These are phyloP conservation scores for Clarireedia sp. DNA, from an alignment of 2,329 filamentous ascomycete genomes.

Conservation along the genomic window DNA sequence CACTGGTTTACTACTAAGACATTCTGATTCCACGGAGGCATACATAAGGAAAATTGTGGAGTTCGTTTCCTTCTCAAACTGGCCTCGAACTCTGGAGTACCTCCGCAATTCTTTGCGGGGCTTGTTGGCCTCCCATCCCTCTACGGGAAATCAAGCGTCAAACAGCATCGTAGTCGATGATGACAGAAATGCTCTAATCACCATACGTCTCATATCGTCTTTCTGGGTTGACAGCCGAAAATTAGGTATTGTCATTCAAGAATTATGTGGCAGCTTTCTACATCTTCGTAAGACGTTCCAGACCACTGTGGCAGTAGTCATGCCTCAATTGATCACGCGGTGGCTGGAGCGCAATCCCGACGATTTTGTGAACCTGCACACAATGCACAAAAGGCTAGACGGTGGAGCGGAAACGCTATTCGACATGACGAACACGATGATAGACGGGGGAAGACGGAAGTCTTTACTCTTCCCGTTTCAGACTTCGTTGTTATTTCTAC, in stretches of 20 bases:
- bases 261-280: slow-evolving; percentile 58
- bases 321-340: slow-evolving; percentile 54
- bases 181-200: slow-evolving; percentile 38
- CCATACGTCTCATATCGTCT: slow-evolving; percentile 51
- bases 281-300: slow-evolving; percentile 58
- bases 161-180: slow-evolving; percentile 22
- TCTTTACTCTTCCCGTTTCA: slow-evolving; percentile 54
- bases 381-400: slow-evolving; percentile 52
- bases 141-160: slow-evolving; percentile 18
- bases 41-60: slow-evolving; percentile 51
- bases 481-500: slow-evolving; percentile 51
- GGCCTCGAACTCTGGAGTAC: slow-evolving; percentile 52
- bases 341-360: slow-evolving; percentile 59
- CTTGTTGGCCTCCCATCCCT: slow-evolving; percentile 25
- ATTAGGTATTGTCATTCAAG: slow-evolving; percentile 53
- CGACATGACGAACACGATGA: slow-evolving; percentile 57
- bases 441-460: slow-evolving; percentile 49
- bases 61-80: slow-evolving; percentile 57
- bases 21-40: slow-evolving; percentile 41
- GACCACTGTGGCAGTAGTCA: slow-evolving; percentile 52
- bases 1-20: slow-evolving; percentile 25
- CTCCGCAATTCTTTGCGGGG: slow-evolving; percentile 37
- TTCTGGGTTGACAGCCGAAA: slow-evolving; percentile 58
- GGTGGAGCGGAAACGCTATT: slow-evolving; percentile 59
- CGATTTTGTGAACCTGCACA: slow-evolving; percentile 58